Base-by-base conservation (phyloP, 129 eudicot species). In the Glebionis coronaria region DNA sequence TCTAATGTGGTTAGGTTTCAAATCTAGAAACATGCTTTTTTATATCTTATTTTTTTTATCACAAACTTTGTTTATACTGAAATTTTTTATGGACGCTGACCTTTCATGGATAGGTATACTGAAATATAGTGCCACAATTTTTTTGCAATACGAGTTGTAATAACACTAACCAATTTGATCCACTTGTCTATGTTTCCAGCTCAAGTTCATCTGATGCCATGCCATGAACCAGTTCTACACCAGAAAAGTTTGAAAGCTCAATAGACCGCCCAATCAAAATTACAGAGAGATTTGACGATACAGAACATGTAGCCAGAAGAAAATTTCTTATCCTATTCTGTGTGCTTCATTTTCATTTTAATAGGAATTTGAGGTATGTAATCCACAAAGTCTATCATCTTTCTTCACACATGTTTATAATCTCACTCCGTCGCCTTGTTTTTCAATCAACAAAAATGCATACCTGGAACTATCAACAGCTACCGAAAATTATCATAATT, bases 251-350 rank as follows among this genome's bases (percentile, higher is more conserved):
- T 81, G 99, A 93, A 44, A 83, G 90, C 77, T 74, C 90, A 57
- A 80, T 93, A 42, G 87, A 72, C 69, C 95, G 95, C 18, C 99
- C 99, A 29, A 88, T 93, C 97, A 82, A 83, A 71, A 97, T 93
- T 73, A 77, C 99, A 28, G 99, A 89, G 67, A 86, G 89, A 54
- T 79, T 72, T 73, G 99, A 89, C 72, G 95, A 93, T 69, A 92
- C 97, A 14, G 97, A 93, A 76, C 90, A 86, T 84, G 95, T 97
- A 76, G 78, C 63, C 73, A 58, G 68, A 76, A 79, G 38, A 89
- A 95, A 58, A 82, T 93, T 63, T 86, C 97, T 50, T 84, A 84
- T 73, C 75, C 87, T 65, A 82, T 77, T 59, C 65, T 93, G 38
- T 79, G 84, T 87, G 81, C 88, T 51, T 86, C 86, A 14, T 71